Evolutionary conservation across 2,329 filamentous ascomycete genomes (phyloP), one percentile per base, ranked within the genome.

Genomic region (Colletotrichum abscissum): DNA sequence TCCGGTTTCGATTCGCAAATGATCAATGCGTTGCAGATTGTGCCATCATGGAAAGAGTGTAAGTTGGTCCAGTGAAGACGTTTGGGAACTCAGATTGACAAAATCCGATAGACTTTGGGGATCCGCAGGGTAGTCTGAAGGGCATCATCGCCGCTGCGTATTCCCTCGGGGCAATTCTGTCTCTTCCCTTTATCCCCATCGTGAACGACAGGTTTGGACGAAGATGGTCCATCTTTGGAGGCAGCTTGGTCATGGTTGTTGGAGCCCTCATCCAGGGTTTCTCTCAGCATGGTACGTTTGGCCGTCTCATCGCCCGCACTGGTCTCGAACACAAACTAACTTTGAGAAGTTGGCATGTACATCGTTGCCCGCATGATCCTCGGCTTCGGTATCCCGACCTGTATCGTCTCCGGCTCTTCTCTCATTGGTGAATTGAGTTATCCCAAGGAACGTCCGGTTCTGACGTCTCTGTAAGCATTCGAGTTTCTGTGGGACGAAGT

Each of bases 141-240:
- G 90, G 90, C 1, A 86, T 92, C 67, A 85, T 92, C 42, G 86
- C 86, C 1, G 88, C 90, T 2, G 88, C 88, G 19, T 92, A 92
- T 79, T 89, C 88, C 6, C 82, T 92, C 2, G 90, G 90, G 7
- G 88, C 89, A 16, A 86, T 92, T 72, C 80, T 88, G 8, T 87
- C 87, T 26, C 84, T 92, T 1, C 90, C 90, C 0, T 86, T 92
- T 66, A 87, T 91, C 24, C 86, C 89, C 0, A 80, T 87, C 5
- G 76, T 91, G 16, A 89, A 89, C 62, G 87, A 91, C 72, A 84
- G 79, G 46, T 84, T 88, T 55, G 90, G 90, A 5, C 82, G 90
- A 73, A 84, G 89, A 67, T 88, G 85, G 85, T 88, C 87, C n/a
- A 89, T 91, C 72, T 81, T 90, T 38, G 83, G 87, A 56, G 89